A percentile compares a stretch with the other conserved stretches of the same genome.
Conservation (phyloP, 2,329 filamentous ascomycete genomes). For the Clarireedia monteithiana region DNA sequence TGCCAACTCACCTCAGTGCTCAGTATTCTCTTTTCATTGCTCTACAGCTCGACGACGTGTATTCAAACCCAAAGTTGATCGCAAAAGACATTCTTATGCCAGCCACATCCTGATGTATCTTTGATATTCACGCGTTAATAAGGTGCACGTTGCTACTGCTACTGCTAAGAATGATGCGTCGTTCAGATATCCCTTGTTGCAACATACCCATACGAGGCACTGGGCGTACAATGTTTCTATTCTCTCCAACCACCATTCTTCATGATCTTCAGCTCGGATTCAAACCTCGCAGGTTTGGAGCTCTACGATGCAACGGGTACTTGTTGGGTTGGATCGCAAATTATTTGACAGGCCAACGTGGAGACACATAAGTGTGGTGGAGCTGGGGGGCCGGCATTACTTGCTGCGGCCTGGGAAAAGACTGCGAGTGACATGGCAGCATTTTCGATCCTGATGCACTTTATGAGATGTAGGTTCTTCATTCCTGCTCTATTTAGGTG, state of each 20-base stretch:
- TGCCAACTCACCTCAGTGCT: conserved; percentile 5
- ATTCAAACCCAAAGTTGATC: conserved; percentile 1
- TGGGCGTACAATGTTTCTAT: no score
- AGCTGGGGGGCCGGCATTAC: not conserved
- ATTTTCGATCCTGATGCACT: not conserved
- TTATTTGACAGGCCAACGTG: not conserved
- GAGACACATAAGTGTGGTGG: conserved; percentile 6
- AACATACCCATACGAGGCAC: no score
- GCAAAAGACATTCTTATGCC: not conserved
- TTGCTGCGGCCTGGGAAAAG: not conserved
- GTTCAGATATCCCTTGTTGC: no score
- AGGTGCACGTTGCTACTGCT: conserved; percentile 3
- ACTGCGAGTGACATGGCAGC: not conserved
- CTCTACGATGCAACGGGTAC: not conserved
- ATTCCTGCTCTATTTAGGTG: not conserved
- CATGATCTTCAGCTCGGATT: not conserved
- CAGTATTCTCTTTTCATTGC: not conserved
- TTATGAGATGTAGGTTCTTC: not conserved
- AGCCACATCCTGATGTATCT: not conserved
- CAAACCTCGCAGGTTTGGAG: not conserved
- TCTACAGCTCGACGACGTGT: conserved; percentile 6
- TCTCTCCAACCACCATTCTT: no score
- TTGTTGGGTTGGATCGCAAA: not conserved
- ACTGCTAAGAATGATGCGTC: no score
- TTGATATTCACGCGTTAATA: not conserved